Percentiles rank a stretch among this genome's conserved stretches.
These are phyloP conservation scores for Ogataea neopini DNA, from an alignment of 805 yeast species.

Conservation along the genomic window DNA sequence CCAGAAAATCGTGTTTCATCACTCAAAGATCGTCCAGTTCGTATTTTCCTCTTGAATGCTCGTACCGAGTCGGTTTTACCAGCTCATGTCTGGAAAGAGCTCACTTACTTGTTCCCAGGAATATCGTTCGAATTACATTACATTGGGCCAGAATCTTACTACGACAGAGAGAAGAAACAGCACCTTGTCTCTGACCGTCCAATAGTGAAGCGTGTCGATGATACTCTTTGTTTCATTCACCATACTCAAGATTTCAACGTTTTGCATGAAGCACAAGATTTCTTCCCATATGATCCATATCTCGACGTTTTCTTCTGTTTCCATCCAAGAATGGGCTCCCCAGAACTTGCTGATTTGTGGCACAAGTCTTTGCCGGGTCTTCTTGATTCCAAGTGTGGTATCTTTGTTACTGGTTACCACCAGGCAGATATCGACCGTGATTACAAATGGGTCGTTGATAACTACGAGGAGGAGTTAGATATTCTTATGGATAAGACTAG, in stretches of 20 bases:
- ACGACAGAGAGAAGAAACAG: conserved; percentile 67
- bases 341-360: conserved; percentile 81
- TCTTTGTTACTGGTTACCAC: conserved; percentile 89
- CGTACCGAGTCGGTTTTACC: conserved; percentile 93
- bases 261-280: conserved; percentile 87
- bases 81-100: conserved; percentile 92
- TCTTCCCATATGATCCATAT: conserved; percentile 97
- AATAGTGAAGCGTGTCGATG: conserved; percentile 72
- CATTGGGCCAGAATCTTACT: conserved; percentile 90
- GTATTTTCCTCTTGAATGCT: conserved; percentile 88
- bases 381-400: conserved; percentile 89
- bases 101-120: conserved; percentile 81
- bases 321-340: conserved; percentile 92
- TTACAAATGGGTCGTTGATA: conserved; percentile 63
- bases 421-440: conserved; percentile 71
- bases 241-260: conserved; percentile 93
- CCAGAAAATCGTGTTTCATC: conserved; percentile 63
- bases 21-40: conserved; percentile 82
- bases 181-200: conserved; percentile 62
- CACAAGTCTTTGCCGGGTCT: conserved; percentile 80
- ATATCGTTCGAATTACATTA: conserved; percentile 84
- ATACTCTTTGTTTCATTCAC: conserved; percentile 68
- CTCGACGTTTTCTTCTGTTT: conserved; percentile 88
- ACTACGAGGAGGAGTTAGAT: conserved; percentile 76
- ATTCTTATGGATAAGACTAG: conserved; percentile 70